These are phyloP conservation scores for Diaporthe vaccinii DNA, from an alignment of 2,329 filamentous ascomycete genomes.

Conservation along the genomic window DNA sequence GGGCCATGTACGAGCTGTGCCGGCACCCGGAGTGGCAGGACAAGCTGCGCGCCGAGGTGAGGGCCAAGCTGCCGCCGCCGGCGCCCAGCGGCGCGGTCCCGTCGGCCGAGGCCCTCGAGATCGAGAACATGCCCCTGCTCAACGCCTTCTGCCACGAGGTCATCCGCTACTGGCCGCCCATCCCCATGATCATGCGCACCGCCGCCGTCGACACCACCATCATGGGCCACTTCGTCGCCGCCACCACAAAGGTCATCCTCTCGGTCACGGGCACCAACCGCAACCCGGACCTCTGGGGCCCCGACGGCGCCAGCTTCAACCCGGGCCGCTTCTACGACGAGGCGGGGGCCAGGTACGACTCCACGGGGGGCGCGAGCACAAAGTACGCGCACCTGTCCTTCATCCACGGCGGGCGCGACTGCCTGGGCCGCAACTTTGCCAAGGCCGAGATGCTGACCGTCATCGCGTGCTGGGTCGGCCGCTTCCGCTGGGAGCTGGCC, in stretches of 20 bases:
- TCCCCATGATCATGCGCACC: constrained; percentile 40
- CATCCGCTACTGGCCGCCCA: constrained; percentile 43
- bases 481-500: constrained; percentile 14
- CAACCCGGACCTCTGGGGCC: constrained; percentile 71
- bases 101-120: constrained; percentile 1
- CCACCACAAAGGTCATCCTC: constrained; percentile 70
- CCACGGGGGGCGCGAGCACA: constrained; percentile 58
- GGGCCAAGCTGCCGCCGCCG: constrained; percentile 57
- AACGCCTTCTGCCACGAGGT: constrained; percentile 27
- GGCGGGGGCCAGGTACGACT: neutral
- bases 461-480: constrained; percentile 50
- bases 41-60: constrained; percentile 72
- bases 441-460: constrained; percentile 76
- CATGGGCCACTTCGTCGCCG: constrained; percentile 69
- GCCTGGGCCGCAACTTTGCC: constrained; percentile 74
- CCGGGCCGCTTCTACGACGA: constrained; percentile 70
- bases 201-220: constrained; percentile 55
- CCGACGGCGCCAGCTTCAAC: constrained; percentile 70
- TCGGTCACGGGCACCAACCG: constrained; percentile 76
- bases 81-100: neutral
- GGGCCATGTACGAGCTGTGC: constrained; percentile 72
- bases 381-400: constrained; percentile 71
- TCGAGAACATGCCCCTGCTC: constrained; percentile 22
- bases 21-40: constrained; percentile 69
- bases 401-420: constrained; percentile 64